A percentile compares a stretch with the other conserved stretches of the same genome.
Conservation (phyloP, 1,284 basidiomycete species). For the Macrocystidia cucumis region DNA sequence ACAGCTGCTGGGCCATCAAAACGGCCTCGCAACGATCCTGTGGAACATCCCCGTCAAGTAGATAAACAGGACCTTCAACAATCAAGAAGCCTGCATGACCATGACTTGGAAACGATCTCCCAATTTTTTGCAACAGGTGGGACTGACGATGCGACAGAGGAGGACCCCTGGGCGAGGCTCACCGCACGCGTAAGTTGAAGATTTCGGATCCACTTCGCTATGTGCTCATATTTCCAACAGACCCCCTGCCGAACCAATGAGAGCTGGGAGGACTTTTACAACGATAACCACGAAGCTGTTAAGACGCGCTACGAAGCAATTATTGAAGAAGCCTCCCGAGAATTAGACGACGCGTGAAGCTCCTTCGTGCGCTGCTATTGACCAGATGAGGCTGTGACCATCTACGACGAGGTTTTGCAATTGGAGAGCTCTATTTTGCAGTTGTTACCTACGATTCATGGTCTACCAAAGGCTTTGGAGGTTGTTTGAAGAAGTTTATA, state of each 20-base stretch:
- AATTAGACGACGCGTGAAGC: conserved; percentile 1
- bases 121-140: conserved; percentile 43
- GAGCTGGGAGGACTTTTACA: conserved; percentile 54
- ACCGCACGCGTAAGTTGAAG: conserved; percentile 25
- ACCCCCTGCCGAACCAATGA: conserved; percentile 33
- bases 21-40: no score
- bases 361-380: background rate
- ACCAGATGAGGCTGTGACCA: conserved; percentile 4
- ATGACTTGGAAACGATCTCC: conserved; percentile 40
- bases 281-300: conserved; percentile 33
- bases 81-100: conserved; percentile 7
- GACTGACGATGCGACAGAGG: conserved; percentile 24
- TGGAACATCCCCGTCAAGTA: no score
- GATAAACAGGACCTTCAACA: conserved; percentile 5
- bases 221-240: conserved; percentile 22
- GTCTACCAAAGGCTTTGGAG: conserved; percentile 27
- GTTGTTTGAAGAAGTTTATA: conserved; percentile 66
- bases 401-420: background rate
- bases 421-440: background rate
- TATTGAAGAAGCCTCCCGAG: conserved; percentile 3
- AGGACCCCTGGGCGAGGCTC: conserved; percentile 36
- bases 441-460: conserved; percentile 11
- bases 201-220: background rate
- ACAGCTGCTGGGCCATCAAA: conserved; percentile 11
- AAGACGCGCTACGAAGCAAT: conserved; percentile 24